Evolutionary conservation across 139 green algal species (phyloP).

Genomic region (Chlamydomonas sp.): DNA sequence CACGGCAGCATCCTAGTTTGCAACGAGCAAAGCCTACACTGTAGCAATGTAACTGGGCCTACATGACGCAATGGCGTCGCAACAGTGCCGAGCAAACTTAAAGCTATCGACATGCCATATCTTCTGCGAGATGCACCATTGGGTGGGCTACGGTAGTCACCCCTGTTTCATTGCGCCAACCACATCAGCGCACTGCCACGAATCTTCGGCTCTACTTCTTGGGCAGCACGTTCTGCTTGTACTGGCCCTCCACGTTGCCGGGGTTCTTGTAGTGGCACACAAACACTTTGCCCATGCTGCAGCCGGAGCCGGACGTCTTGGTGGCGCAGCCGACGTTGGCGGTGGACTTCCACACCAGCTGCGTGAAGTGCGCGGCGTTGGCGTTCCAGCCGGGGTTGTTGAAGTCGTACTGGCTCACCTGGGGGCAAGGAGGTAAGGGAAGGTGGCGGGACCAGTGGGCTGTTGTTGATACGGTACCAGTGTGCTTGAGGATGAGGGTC

Average conservation of each 20-base stretch:
- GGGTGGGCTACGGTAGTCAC: too few species aligned
- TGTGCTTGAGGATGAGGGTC: too few species aligned
- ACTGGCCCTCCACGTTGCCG: background rate
- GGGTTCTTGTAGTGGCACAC: conserved; percentile 43
- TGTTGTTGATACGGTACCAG: background rate
- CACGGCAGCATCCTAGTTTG: too few species aligned
- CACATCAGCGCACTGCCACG: too few species aligned
- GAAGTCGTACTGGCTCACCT: conserved; percentile 24
- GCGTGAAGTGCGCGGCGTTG: conserved; percentile 30
- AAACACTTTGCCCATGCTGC: conserved; percentile 16
- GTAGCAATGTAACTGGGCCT: too few species aligned
- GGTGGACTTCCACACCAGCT: conserved; percentile 32
- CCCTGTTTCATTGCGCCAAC: too few species aligned
- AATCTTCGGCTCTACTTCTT: too few species aligned
- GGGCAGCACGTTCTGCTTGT: background rate
- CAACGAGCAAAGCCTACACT: too few species aligned
- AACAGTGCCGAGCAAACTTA: too few species aligned
- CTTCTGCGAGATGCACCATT: too few species aligned
- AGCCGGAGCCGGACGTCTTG: background rate
- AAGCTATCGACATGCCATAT: too few species aligned
- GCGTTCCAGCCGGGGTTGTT: conserved; percentile 8
- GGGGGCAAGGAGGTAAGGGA: background rate
- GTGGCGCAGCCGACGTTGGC: conserved; percentile 33
- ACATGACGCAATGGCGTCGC: too few species aligned
- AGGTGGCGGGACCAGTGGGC: background rate